A percentile compares a stretch with the other conserved stretches of the same genome.
Evolutionary conservation across 495 filamentous ascomycete genomes (phyloP).

Genomic region (Penicillium salamii): DNA sequence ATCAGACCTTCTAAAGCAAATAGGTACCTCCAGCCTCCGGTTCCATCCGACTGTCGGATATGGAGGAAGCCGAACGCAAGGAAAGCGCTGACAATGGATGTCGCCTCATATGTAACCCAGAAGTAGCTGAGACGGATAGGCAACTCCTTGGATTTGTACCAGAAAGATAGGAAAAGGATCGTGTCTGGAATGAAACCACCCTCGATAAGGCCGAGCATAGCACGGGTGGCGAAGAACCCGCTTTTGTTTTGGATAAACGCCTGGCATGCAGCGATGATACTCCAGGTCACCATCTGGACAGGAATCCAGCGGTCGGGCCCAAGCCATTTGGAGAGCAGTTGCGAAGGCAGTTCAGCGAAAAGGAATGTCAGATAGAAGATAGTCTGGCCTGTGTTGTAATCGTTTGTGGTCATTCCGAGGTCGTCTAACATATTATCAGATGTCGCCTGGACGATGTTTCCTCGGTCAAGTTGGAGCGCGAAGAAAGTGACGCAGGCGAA

Average conservation of each 20-base stretch:
- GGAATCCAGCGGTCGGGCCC: constrained; percentile 88
- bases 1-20: constrained; percentile 54
- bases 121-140: constrained; percentile 64
- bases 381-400: constrained; percentile 76
- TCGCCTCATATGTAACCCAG: constrained; percentile 67
- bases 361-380: constrained; percentile 68
- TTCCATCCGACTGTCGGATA: constrained; percentile 55
- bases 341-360: constrained; percentile 68
- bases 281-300: constrained; percentile 76
- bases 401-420: constrained; percentile 62
- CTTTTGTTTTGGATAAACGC: constrained; percentile 59
- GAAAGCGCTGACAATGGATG: constrained; percentile 65
- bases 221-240: constrained; percentile 62
- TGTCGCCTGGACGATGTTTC: constrained; percentile 69
- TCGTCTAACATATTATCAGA: constrained; percentile 68
- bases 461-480: constrained; percentile 75
- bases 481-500: constrained; percentile 81
- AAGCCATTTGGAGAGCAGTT: constrained; percentile 67
- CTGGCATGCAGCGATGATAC: constrained; percentile 65
- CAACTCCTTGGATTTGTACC: constrained; percentile 68
- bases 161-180: constrained; percentile 73
- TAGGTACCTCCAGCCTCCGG: constrained; percentile 71
- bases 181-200: constrained; percentile 64
- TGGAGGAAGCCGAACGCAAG: constrained; percentile 72
- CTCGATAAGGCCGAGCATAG: constrained; percentile 70